Percentiles rank a stretch among this genome's conserved stretches.
Evolutionary conservation across 2,329 filamentous ascomycete genomes (phyloP).

Genomic region (Chalara sp.): DNA sequence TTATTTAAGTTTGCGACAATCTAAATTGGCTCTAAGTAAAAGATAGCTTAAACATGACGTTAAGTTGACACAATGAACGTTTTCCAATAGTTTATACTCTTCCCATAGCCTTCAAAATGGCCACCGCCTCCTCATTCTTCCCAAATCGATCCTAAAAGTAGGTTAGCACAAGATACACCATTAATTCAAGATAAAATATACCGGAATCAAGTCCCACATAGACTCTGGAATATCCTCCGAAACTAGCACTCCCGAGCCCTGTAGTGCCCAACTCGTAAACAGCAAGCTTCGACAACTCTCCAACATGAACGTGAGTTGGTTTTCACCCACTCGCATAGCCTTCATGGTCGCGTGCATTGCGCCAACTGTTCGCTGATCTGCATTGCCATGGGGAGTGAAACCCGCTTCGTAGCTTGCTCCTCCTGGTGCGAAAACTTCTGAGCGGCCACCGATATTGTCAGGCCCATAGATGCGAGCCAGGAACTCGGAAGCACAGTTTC

Average conservation of each 20-base stretch:
- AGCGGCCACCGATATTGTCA: slow-evolving; percentile 36
- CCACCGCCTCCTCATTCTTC: too few species aligned
- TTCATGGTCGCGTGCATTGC: neutral
- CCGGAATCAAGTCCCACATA: too few species aligned
- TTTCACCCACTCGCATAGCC: neutral
- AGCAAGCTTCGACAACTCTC: neutral
- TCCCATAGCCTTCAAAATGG: too few species aligned
- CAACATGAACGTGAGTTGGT: neutral
- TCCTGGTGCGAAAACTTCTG: slow-evolving; percentile 39
- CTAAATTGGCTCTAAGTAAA: too few species aligned
- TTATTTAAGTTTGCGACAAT: too few species aligned
- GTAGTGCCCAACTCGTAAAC: neutral
- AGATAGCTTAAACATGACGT: too few species aligned
- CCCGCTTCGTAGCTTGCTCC: slow-evolving; percentile 36
- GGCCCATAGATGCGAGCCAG: slow-evolving; percentile 35
- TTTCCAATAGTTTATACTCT: too few species aligned
- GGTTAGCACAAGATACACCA: too few species aligned
- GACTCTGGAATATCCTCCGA: neutral
- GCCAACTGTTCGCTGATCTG: neutral
- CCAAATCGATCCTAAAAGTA: too few species aligned
- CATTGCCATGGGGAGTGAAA: slow-evolving; percentile 21
- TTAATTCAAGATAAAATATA: too few species aligned
- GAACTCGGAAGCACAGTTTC: slow-evolving; percentile 42
- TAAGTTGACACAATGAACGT: too few species aligned
- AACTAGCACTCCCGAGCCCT: neutral